Evolutionary conservation across 1,139 yeast genomes (phyloP).

Genomic region (Pichia sp.): DNA sequence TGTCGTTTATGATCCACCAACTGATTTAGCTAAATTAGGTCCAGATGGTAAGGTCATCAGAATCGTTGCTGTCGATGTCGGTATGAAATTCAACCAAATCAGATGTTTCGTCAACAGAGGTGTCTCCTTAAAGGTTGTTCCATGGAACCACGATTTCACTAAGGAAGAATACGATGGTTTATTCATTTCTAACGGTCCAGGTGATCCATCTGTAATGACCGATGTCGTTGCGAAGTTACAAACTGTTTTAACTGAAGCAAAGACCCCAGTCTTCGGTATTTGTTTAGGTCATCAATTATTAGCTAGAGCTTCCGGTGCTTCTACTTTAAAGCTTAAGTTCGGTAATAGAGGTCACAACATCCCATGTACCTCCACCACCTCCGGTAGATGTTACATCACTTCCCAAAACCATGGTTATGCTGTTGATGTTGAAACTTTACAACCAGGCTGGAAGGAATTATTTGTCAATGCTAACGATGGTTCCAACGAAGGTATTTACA

Average conservation of each 20-base stretch:
- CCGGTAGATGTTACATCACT: slow-evolving; percentile 97
- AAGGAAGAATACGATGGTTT: slow-evolving; percentile 86
- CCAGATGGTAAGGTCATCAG: slow-evolving; percentile 76
- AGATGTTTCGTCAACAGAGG: slow-evolving; percentile 97
- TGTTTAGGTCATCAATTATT: slow-evolving; percentile 98
- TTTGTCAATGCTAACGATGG: slow-evolving; percentile 97
- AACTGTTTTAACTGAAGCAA: slow-evolving; percentile 55
- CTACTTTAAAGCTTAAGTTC: slow-evolving; percentile 86
- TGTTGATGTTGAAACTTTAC: slow-evolving; percentile 76
- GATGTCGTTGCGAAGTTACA: slow-evolving; percentile 60
- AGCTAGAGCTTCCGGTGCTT: slow-evolving; percentile 95
- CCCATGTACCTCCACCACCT: slow-evolving; percentile 91
- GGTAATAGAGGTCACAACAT: slow-evolving; percentile 99
- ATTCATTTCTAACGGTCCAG: slow-evolving; percentile 98
- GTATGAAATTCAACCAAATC: slow-evolving; percentile 97
- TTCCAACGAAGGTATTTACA: slow-evolving; percentile 98
- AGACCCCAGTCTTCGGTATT: slow-evolving; percentile 91
- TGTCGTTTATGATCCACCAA: slow-evolving; percentile 65
- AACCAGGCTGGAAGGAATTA: slow-evolving; percentile 87
- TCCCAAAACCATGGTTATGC: slow-evolving; percentile 99
- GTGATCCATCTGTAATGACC: slow-evolving; percentile 91
- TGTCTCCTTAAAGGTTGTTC: slow-evolving; percentile 93
- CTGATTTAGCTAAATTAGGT: slow-evolving; percentile 50
- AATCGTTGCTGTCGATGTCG: slow-evolving; percentile 92
- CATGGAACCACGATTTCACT: slow-evolving; percentile 89